Evolutionary conservation across 2,329 filamentous ascomycete genomes (phyloP).

Genomic region (Monosporascus sp.): DNA sequence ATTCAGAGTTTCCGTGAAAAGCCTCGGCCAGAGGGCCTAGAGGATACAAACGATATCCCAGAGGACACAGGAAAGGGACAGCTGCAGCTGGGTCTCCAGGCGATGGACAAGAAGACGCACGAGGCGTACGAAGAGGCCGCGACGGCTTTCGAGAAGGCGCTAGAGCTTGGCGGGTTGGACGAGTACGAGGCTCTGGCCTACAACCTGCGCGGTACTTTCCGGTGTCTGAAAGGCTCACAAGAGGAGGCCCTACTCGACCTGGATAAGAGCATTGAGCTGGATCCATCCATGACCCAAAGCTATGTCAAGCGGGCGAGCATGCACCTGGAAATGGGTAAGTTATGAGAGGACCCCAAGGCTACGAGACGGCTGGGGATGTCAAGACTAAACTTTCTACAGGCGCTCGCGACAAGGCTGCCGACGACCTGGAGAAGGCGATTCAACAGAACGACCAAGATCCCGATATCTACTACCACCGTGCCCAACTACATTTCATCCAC

Average conservation of each 20-base stretch:
- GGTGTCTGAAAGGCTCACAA: constrained; percentile 86
- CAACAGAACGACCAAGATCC: constrained; percentile 83
- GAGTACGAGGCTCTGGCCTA: constrained; percentile 86
- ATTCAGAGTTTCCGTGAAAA: constrained; percentile 94
- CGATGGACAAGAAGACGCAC: constrained; percentile 78
- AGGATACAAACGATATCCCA: constrained; percentile 71
- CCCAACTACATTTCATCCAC: constrained; percentile 97
- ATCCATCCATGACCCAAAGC: constrained; percentile 85
- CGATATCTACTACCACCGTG: constrained; percentile 98
- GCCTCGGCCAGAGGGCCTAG: constrained; percentile 72
- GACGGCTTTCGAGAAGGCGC: constrained; percentile 77
- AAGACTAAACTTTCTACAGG: constrained; percentile 39
- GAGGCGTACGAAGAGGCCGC: constrained; percentile 90
- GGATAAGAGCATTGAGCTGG: constrained; percentile 86
- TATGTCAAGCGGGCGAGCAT: constrained; percentile 99
- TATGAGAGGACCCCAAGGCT: background rate
- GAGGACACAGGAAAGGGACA: constrained; percentile 79
- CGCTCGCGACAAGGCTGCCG: constrained; percentile 77
- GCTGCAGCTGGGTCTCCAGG: constrained; percentile 74
- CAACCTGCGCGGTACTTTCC: constrained; percentile 95
- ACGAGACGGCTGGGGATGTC: background rate
- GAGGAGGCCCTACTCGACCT: constrained; percentile 77
- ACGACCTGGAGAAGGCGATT: constrained; percentile 82
- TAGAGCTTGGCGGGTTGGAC: constrained; percentile 74
- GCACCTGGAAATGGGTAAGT: constrained; percentile 82